Base-by-base conservation (phyloP, 2,329 filamentous ascomycete genomes). In the Epichloe coenophiala region DNA sequence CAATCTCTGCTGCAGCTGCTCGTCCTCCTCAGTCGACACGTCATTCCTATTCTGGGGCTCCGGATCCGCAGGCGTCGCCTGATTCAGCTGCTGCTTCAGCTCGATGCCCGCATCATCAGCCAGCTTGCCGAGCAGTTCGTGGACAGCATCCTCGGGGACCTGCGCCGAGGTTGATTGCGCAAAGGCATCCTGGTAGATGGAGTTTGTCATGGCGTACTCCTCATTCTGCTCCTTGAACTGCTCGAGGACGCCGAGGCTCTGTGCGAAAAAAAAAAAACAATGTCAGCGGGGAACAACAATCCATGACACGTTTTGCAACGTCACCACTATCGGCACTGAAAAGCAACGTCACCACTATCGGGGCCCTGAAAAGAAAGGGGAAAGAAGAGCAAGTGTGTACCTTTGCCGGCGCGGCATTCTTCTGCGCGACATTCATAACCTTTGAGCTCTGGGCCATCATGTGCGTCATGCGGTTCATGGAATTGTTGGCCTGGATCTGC, bases 91-190 rank as follows among this genome's bases (percentile, higher is more conserved):
- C 63, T 84, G 78, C 57, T 81, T 81, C 54, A 95, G 73, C 67
- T 93, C 86, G 48, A 95, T 79, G 49, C 89, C 89, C 9, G 86
- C 88, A 66, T 94, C 88, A 65, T 95, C 89, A 55, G 88, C 88
- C 42, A 93, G 80, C 69, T 94, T 86, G 56, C 80, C 84, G 68
- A 95, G 84, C 55, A 95, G 70, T 57, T 88, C 82, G 65, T 95
- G 88, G 2, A 95, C 88, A 58, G 90, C 88, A 58, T 94, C 88
- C 64, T 95, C 68, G 71, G 86, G 70, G 71, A 90, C 65, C 73
- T 86, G 64, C 71, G 84, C 60, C 68, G 86, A 65, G 1, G 88
- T 94, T 38, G 84, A 85, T 54, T 85, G 83, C 21, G 79, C 81
- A 55, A 90, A 91, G 53, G 88, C 86, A 62, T 90, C 88, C 67